phyloP scores from a whole-genome alignment of 1,139 yeast species.

The Zygosaccharomyces pseudobailii region DNA sequence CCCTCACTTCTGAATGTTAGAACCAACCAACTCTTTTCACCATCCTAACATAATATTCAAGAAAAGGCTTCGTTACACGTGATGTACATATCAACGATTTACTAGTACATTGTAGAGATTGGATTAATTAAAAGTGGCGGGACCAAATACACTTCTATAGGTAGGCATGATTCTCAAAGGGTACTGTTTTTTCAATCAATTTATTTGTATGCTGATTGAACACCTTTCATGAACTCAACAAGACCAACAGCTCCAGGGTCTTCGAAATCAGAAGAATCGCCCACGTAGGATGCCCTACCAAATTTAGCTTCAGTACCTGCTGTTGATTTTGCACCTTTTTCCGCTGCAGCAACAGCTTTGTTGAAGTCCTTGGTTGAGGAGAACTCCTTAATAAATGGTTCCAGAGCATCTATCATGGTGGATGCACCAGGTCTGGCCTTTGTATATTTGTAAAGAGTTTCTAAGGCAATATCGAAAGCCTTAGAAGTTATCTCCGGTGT shows the following conservation, averaged over 20 bases:
- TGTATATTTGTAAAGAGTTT: slow-evolving; percentile 71
- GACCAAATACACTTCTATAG: not conserved
- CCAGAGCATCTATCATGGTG: slow-evolving; percentile 81
- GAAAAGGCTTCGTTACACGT: not conserved
- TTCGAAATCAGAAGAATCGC: slow-evolving; percentile 58
- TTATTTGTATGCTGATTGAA: slow-evolving; percentile 16
- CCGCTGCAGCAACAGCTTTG: slow-evolving; percentile 65
- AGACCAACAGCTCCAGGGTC: slow-evolving; percentile 93
- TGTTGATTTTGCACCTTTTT: slow-evolving; percentile 71
- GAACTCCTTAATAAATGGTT: slow-evolving; percentile 74
- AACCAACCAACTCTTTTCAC: too few relatives aligned
- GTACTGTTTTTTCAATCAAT: not conserved
- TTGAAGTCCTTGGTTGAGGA: slow-evolving; percentile 45
- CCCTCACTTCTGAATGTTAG: too few relatives aligned
- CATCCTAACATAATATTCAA: not conserved
- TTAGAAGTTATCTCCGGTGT: slow-evolving; percentile 38
- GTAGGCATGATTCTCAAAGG: not conserved
- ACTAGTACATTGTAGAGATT: too few relatives aligned
- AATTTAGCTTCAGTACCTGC: slow-evolving; percentile 74
- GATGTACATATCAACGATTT: not conserved
- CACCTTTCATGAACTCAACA: slow-evolving; percentile 61
- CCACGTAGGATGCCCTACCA: slow-evolving; percentile 91
- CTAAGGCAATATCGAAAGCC: slow-evolving; percentile 49
- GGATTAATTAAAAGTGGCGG: too few relatives aligned
- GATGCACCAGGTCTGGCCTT: slow-evolving; percentile 88